phyloP scores from a whole-genome alignment of 768 basidiomycete genomes.

The Pleurotus salmoneostramineus region DNA sequence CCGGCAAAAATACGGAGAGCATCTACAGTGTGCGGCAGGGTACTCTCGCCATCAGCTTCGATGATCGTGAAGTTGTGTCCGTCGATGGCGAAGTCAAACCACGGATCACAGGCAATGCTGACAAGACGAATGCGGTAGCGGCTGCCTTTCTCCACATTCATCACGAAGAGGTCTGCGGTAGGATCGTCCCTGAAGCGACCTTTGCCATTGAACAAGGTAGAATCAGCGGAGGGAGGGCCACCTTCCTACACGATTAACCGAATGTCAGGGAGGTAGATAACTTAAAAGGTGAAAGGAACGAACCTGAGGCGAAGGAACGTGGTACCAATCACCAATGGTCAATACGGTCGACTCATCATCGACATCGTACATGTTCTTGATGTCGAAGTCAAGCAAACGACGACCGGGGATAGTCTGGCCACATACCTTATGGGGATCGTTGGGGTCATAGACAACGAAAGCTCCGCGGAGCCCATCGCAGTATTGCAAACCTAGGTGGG shows the following conservation, averaged over 20 bases:
- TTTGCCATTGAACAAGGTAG: slow-evolving; percentile 2
- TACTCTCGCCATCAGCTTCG: slow-evolving; percentile 33
- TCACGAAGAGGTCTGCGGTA: not conserved
- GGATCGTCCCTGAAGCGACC: not conserved
- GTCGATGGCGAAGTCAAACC: slow-evolving; percentile 35
- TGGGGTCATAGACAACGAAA: not conserved
- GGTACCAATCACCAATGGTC: slow-evolving; percentile 1
- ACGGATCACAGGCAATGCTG: slow-evolving; percentile 6
- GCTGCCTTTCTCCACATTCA: slow-evolving; percentile 5
- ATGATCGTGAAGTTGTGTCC: slow-evolving; percentile 36
- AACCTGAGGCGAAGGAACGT: not conserved
- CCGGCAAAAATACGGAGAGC: slow-evolving; percentile 27
- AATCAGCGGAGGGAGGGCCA: not conserved
- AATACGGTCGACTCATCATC: not conserved
- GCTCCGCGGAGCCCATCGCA: slow-evolving; percentile 26
- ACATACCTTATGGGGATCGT: slow-evolving; percentile 1
- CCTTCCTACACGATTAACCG: not conserved
- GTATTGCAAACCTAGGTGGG: not conserved
- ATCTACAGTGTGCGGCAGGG: slow-evolving; percentile 25
- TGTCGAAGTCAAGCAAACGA: not conserved
- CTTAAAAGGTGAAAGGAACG: not conserved
- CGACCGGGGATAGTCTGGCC: not conserved
- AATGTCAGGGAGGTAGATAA: not conserved
- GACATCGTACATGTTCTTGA: not conserved
- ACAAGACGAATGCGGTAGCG: slow-evolving; percentile 17